Percentiles rank a stretch among this genome's conserved stretches.
Evolutionary conservation across 306 rosid species (phyloP).

Genomic region (Acacia crassicarpa): DNA sequence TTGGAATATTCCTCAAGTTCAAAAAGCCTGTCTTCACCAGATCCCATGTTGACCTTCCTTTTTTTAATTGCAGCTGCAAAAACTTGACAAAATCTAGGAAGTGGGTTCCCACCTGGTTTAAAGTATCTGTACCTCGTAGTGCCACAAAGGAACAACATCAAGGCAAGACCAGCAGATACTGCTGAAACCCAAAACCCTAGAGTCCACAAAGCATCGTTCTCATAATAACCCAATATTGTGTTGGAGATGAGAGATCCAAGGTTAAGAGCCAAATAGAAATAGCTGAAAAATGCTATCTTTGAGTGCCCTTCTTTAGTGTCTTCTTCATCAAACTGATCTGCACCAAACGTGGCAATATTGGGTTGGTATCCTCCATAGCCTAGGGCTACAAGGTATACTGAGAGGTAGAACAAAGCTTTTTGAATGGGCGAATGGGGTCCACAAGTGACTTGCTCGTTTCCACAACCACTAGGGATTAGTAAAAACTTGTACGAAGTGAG

Average conservation of each 20-base stretch:
- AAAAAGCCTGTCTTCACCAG: constrained; percentile 39
- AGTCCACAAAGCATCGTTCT: constrained; percentile 69
- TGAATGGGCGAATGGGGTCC: constrained; percentile 43
- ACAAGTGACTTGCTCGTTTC: constrained; percentile 49
- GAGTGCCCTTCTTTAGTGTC: constrained; percentile 56
- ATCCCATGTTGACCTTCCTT: constrained; percentile 52
- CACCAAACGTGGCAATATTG: constrained; percentile 80
- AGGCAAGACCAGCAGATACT: constrained; percentile 60
- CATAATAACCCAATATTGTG: constrained; percentile 72
- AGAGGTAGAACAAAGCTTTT: constrained; percentile 49
- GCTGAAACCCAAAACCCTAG: constrained; percentile 78
- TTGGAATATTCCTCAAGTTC: constrained; percentile 38
- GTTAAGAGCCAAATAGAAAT: constrained; percentile 77
- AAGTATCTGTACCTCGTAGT: constrained; percentile 66
- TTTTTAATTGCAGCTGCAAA: constrained; percentile 57
- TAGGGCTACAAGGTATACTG: constrained; percentile 63
- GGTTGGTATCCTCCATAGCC: constrained; percentile 91
- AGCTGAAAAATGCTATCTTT: constrained; percentile 75
- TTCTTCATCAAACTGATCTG: constrained; percentile 81
- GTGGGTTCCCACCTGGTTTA: constrained; percentile 67
- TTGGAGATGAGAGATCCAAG: constrained; percentile 80
- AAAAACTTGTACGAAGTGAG: constrained; percentile 55
- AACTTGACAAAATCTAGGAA: constrained; percentile 64
- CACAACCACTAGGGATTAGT: constrained; percentile 66
- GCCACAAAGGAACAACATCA: constrained; percentile 71